Evolutionary conservation across 2,329 filamentous ascomycete genomes (phyloP), one percentile per base, ranked within the genome.

Genomic region (Cladosporium sp.): DNA sequence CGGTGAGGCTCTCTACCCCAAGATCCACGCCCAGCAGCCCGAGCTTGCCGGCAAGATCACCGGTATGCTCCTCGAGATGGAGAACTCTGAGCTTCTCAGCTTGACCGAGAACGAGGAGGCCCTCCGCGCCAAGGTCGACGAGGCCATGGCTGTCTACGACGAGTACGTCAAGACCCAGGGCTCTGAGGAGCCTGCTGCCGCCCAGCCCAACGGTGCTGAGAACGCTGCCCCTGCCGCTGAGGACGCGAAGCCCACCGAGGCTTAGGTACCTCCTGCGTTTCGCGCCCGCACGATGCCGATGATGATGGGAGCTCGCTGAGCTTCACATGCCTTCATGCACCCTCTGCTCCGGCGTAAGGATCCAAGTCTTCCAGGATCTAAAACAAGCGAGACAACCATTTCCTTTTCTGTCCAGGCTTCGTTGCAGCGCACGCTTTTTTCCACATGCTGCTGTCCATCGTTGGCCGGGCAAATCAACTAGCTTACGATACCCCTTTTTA

Each of bases 11-110:
- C 89, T 99, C 68, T 99, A 97, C 84, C 94, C 94, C 73, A 99
- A 97, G 88, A 97, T 99, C 71, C 87, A 92, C 76, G 86, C 85
- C 66, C 87, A 96, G 77, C 94, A 99, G 81, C 89, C 91, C 60
- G 92, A 97, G 70, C 83, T 99, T 70, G 94, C 94, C 62, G 94
- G 94, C 73, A 99, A 99, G 87, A 97, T 99, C 76, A 99, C 94
- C 61, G 94, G 94, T 78, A 99, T 99, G 94, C 88, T 99, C 70
- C 79, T 99, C 69, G 94, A 99, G 84, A 99, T 99, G 94, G 94
- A 97, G 70, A 97, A 97, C 78, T 75, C 82, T 58, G 94, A 99
- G 81, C 82, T 99, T 68, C 83, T 99, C 72, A 90, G 90, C 78
- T 84, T 99, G 90, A 91, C 96, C 66, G 90, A 93, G 73, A 91